Base-by-base conservation (phyloP, 2,329 filamentous ascomycete genomes). In the Colletotrichum endophyticum region DNA sequence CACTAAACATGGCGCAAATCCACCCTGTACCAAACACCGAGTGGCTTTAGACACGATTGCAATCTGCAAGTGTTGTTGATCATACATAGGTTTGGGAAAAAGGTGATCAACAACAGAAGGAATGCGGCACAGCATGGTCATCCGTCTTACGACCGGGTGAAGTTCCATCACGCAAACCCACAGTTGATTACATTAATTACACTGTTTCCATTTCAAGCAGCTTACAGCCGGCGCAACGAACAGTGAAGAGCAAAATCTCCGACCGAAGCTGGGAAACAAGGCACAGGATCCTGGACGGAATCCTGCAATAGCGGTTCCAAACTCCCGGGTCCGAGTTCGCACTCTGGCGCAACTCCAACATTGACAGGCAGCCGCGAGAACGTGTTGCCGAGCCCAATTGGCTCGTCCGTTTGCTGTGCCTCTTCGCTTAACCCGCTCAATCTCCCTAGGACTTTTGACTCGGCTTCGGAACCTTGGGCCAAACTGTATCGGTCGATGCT, bases 281-380 rank as follows among this genome's bases (percentile, higher is more conserved):
- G 57, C 62, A 27, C 15, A 34, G 25, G 27, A 75, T 73, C 39
- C 69, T 39, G 39, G 62, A 57, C 56, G 19, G 28, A 49, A 67
- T 68, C 30, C 73, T 75, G 56, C 70, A 75, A 67, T 53, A 75
- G 62, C 70, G 70, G 73, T 75, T 39, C 73, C 73, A 28, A 63
- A 49, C 63, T 73, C 53, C 44, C 69, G 73, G 73, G 63, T 73
- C 69, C 19, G 39, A 36, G 12, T 61, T 56, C 66, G 39, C 70
- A 73, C 63, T 32, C 69, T 56, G 53, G 70, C 16, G 16, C 57
- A 63, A 49, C 25, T 56, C 66, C 30, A 57, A 68, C 27, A 27
- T 53, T 66, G 64, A 30, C 39, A 53, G 39, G 64, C 39, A 53
- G 62, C 25, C 34, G 22, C 22, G 44, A 49, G 44, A 66, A 49